Evolutionary conservation across 768 basidiomycete genomes (phyloP), one percentile per base, ranked within the genome.

Genomic region (Boletus tomentosulus): DNA sequence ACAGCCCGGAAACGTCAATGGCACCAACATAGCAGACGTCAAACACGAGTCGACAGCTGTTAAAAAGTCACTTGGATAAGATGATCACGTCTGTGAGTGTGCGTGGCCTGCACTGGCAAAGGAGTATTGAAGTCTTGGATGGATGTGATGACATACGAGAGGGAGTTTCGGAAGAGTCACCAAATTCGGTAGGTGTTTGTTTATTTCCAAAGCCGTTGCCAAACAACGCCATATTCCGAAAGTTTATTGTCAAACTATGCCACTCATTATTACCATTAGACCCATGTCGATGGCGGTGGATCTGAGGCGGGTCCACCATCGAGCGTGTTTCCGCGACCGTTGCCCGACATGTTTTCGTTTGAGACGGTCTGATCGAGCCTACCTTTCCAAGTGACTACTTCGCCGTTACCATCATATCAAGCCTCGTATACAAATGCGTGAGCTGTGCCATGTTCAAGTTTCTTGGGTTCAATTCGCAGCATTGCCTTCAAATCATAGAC

Each of bases 231-330:
- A 38, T 9, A 44, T 59, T 38, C 30, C 19, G 19, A 19, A 19
- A 25, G 45, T 11, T 11, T 27, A 13, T 44, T 9, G 19, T 19
- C 19, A 19, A 1, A 19, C 19, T 19, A 19, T 19, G 19, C 19
- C 19, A 19, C 19, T 19, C n/a, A n/a, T n/a, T n/a, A n/a, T n/a
- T n/a, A n/a, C 19, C 19, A 19, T 19, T 19, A 19, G 19, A 19
- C 66, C 81, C 81, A 81, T 7, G 66, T 63, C 11, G 73, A 51
- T 2, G 84, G 82, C 11, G 81, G 66, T 31, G 78, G 76, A 57
- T 84, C 80, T 8, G 62, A 68, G 11, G 55, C 2, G 37, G 74
- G 57, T 9, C 70, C 76, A 45, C 83, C 83, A 13, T 75, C 76
- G 37, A 84, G 72, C 25, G 77, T 76, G 28, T 75, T 69, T 15